Conservation (phyloP, 176 grass and related monocot genomes). For the Guadua angustifolia region DNA sequence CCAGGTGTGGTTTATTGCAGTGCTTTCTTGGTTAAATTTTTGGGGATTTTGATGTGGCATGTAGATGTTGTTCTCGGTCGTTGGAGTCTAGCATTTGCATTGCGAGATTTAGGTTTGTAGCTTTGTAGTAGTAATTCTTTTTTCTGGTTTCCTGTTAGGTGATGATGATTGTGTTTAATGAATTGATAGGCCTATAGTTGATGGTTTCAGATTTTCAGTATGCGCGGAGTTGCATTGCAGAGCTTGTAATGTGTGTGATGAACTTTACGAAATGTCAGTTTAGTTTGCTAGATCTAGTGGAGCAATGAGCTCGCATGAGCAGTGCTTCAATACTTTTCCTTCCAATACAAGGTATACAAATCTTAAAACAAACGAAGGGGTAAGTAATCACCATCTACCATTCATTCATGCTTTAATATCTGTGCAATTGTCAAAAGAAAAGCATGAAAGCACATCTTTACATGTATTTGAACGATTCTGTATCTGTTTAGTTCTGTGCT, state of each 20-base stretch:
- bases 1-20: conserved; percentile 54
- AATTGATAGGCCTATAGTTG: not conserved
- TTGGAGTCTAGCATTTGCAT: not conserved
- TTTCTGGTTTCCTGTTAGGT: not conserved
- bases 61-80: not conserved
- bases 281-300: conserved; percentile 15
- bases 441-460: no score
- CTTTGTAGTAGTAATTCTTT: not conserved
- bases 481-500: not conserved
- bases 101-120: not conserved
- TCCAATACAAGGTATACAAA: no score
- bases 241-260: not conserved
- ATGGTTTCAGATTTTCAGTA: not conserved
- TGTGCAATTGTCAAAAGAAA: no score
- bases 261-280: not conserved
- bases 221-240: not conserved
- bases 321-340: no score
- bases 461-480: not conserved
- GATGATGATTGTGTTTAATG: conserved; percentile 13
- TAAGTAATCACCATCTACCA: no score
- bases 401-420: no score
- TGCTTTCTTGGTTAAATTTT: not conserved
- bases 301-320: no score
- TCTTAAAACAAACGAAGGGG: no score
- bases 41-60: not conserved